phyloP scores from a whole-genome alignment of 192 early-diverging fungal genomes.

The Coemansia sp. region DNA sequence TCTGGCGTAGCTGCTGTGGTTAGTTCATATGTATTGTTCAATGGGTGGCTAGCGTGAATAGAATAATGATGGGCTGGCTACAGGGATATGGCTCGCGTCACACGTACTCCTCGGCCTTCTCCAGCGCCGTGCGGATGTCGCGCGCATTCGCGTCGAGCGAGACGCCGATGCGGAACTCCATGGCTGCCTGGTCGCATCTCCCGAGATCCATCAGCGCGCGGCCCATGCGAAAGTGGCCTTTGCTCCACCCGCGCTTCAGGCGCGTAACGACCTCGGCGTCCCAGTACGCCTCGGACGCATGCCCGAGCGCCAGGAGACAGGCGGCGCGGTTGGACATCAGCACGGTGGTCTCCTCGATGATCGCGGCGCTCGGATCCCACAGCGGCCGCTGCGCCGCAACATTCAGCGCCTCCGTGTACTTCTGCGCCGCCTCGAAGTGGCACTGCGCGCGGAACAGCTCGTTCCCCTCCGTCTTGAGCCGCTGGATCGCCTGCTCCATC shows the following conservation, averaged over 20 bases:
- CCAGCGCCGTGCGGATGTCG: conserved; percentile 76
- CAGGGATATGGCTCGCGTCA: too few relatives aligned
- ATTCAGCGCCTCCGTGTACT: conserved; percentile 87
- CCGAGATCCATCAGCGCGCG: conserved; percentile 83
- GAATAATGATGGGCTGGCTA: too few relatives aligned
- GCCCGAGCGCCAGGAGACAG: conserved; percentile 63
- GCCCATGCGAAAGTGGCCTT: conserved; percentile 78
- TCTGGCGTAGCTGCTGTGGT: conserved; percentile 14
- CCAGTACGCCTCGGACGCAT: conserved; percentile 69
- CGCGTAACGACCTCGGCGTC: conserved; percentile 69
- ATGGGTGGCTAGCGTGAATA: too few relatives aligned
- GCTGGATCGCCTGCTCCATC: conserved; percentile 58
- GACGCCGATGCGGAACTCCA: conserved; percentile 79
- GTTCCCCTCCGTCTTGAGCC: conserved; percentile 79
- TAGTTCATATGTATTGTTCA: background rate
- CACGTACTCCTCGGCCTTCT: conserved; percentile 57
- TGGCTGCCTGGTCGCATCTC: conserved; percentile 74
- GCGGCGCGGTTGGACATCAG: conserved; percentile 68
- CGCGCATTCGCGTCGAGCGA: conserved; percentile 71
- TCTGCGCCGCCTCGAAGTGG: conserved; percentile 77
- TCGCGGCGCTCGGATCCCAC: conserved; percentile 70
- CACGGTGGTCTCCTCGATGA: conserved; percentile 66
- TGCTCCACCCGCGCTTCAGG: conserved; percentile 70
- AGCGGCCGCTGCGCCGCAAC: conserved; percentile 70
- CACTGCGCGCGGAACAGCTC: conserved; percentile 79